Evolutionary conservation across 23 red algal genomes (phyloP), one percentile per base, ranked within the genome.

Genomic region (Pyropia haitanensis): DNA sequence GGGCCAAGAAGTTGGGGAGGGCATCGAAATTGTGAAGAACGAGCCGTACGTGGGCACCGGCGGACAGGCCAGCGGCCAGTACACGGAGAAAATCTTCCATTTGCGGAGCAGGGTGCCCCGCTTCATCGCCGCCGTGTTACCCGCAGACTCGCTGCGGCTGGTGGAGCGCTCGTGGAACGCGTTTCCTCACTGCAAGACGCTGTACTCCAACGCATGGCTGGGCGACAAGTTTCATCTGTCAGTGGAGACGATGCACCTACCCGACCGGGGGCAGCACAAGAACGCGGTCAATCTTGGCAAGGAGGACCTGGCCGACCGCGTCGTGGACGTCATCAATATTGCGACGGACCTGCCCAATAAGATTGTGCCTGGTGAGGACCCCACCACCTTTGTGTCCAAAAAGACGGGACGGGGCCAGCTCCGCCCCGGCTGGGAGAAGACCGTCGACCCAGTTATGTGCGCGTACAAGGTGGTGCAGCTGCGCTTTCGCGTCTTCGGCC

Each of bases 161-260:
- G 68, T 91, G 19, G 87, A 91, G 49, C 63, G 57, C 53, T 86
- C 79, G 27, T 91, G 87, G 87, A 91, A 91, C 71, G 87, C 87
- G 15, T 91, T 72, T 79, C 87, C 87, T 0, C 58, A 76, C 33
- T 85, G 68, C 39, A 34, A 61, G 33, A 91, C 87, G 2, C 10
- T 82, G 6, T 91, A 83, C 53, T 17, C 49, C 7, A 91, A 91
- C 78, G 68, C 66, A 33, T 91, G 58, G 53, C 80, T 91, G 16
- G 87, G 87, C 31, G 77, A 84, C 60, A 83, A 65, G 60, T 82
- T 91, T 23, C 49, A 29, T 9, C 53, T 91, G 27, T 73, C 65
- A 5, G 87, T 91, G 3, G 87, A 91, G 44, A 85, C 87, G 23
- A 58, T 91, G 50, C 87, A 91, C 49, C 58, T 61, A 10, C 28